phyloP scores from a whole-genome alignment of 345 rosid species.

The Syzygium aromaticum region DNA sequence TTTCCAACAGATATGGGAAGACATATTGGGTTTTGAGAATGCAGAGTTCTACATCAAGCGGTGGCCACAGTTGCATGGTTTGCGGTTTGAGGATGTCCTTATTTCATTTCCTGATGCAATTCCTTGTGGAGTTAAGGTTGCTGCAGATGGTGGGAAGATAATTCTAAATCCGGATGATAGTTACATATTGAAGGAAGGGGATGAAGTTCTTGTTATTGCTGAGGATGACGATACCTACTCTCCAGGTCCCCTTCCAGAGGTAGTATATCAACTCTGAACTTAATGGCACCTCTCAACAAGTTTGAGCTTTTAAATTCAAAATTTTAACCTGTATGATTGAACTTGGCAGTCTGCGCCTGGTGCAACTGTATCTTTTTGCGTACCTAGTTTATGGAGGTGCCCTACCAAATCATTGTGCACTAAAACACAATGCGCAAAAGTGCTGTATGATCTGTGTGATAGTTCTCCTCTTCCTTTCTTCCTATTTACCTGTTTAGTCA shows the following conservation, averaged over 20 bases:
- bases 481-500: neutral
- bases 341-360: neutral
- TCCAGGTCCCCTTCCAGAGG: constrained; percentile 85
- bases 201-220: constrained; percentile 90
- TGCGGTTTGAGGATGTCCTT: constrained; percentile 60
- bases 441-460: neutral
- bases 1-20: constrained; percentile 80
- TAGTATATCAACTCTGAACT: constrained; percentile 14
- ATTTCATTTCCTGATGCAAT: constrained; percentile 80
- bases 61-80: constrained; percentile 83
- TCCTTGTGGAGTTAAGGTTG: constrained; percentile 88
- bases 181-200: constrained; percentile 65
- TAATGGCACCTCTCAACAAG: neutral
- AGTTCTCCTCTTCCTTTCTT: neutral
- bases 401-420: neutral
- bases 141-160: constrained; percentile 66
- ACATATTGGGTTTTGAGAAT: constrained; percentile 87
- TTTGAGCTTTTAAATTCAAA: neutral
- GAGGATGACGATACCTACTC: constrained; percentile 92
- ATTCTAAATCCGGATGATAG: constrained; percentile 69
- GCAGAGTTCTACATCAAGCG: constrained; percentile 82
- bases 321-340: neutral
- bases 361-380: neutral
- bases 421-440: neutral
- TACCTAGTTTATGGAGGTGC: neutral